Evolutionary conservation across 2,329 filamentous ascomycete species (phyloP).

Genomic region (Chrysoporthe cubensis): DNA sequence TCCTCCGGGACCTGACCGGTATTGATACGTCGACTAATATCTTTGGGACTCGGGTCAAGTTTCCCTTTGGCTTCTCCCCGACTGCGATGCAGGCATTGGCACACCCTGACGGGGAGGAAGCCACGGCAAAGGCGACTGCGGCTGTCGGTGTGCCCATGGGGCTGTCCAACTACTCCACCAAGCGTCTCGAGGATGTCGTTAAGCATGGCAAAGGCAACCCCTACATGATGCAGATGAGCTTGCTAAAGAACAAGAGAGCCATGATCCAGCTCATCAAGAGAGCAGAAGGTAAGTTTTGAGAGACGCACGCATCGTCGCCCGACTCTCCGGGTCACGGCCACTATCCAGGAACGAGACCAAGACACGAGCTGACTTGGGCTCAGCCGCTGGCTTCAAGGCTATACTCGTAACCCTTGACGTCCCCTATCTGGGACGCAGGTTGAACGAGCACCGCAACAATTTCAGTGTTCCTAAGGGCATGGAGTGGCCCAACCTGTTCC

Average conservation of each 20-base stretch:
- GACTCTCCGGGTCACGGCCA: no score
- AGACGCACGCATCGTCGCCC: no score
- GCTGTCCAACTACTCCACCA: constrained; percentile 51
- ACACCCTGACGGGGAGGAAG: constrained; percentile 56
- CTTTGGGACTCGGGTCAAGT: constrained; percentile 41
- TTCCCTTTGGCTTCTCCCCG: constrained; percentile 59
- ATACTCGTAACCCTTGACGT: no score
- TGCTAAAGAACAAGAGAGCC: constrained; percentile 48
- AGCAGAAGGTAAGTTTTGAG: constrained; percentile 6
- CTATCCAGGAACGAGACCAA: no score
- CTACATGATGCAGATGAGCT: constrained; percentile 59
- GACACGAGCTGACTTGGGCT: no score
- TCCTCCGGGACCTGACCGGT: constrained; percentile 45
- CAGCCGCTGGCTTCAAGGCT: no score
- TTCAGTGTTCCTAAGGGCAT: no score
- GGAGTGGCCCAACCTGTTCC: no score
- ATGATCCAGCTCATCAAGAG: constrained; percentile 8
- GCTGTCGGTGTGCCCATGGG: constrained; percentile 49
- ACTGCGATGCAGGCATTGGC: constrained; percentile 57
- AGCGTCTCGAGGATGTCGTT: constrained; percentile 50
- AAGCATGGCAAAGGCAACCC: constrained; percentile 44
- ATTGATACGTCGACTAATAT: constrained; percentile 47
- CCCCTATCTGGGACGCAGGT: no score
- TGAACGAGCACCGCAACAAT: no score
- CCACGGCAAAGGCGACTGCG: constrained; percentile 51